A percentile compares a stretch with the other conserved stretches of the same genome.
phyloP scores from a whole-genome alignment of 2,329 filamentous ascomycete genomes.

The Arthrinium phaeospermum region DNA sequence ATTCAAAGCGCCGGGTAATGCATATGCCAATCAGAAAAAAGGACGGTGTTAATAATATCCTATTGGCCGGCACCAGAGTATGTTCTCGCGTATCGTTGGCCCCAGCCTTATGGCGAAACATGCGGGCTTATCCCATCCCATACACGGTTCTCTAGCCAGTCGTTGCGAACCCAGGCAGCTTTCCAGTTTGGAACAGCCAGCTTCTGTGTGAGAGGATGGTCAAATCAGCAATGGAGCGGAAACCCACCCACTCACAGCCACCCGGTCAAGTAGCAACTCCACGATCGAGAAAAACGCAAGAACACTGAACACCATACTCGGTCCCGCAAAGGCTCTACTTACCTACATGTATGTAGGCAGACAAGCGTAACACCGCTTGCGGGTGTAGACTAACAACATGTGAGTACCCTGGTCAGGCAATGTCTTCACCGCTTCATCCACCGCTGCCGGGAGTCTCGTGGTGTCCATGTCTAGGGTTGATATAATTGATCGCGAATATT shows the following conservation, averaged over 20 bases:
- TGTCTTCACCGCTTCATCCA: slow-evolving; percentile 8
- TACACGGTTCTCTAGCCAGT: background rate
- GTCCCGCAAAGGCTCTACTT: background rate
- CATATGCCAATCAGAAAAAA: slow-evolving; percentile 8
- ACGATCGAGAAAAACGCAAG: background rate
- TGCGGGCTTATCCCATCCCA: background rate
- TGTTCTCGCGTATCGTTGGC: background rate
- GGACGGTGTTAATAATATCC: background rate
- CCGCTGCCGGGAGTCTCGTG: background rate
- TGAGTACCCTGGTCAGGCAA: background rate
- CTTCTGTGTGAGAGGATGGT: slow-evolving; percentile 22
- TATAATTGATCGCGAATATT: background rate
- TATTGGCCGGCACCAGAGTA: background rate
- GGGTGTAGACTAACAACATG: background rate
- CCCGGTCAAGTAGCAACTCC: slow-evolving; percentile 3
- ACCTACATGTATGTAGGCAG: background rate
- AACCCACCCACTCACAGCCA: slow-evolving; percentile 23
- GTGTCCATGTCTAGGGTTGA: background rate
- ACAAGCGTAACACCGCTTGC: background rate
- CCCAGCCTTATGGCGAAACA: slow-evolving; percentile 13
- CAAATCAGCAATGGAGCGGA: slow-evolving; percentile 28
- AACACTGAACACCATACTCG: background rate
- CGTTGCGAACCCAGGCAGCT: slow-evolving; percentile 1
- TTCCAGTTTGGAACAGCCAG: background rate
- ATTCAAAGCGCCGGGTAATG: background rate